Percentiles rank a stretch among this genome's conserved stretches.
Evolutionary conservation across 2,329 filamentous ascomycete genomes (phyloP).

Genomic region (Calonectria naviculata): DNA sequence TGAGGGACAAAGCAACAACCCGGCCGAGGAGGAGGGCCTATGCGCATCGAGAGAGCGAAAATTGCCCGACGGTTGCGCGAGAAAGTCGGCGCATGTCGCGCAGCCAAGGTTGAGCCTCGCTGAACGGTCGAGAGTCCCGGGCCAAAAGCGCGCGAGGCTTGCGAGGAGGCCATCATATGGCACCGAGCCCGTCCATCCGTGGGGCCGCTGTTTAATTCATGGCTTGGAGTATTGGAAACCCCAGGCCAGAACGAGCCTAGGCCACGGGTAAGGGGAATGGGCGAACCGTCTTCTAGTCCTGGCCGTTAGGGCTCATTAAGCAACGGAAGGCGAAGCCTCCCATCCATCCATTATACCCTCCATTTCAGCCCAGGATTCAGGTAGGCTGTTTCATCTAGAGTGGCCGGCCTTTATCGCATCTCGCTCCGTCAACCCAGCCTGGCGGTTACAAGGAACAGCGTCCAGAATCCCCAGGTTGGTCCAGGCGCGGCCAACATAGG

Average conservation of each 20-base stretch:
- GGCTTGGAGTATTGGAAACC: background rate
- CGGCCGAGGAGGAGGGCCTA: background rate
- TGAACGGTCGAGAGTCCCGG: background rate
- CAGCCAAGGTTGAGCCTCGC: background rate
- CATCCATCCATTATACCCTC: slow-evolving; percentile 10
- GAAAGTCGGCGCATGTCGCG: background rate
- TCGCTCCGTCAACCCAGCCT: background rate
- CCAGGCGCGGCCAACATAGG: slow-evolving; percentile 11
- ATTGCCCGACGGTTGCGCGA: slow-evolving; percentile 3
- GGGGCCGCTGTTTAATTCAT: background rate
- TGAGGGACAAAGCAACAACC: background rate
- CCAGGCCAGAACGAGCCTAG: slow-evolving; percentile 13
- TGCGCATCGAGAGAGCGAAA: background rate
- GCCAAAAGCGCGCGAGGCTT: background rate
- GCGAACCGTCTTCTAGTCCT: background rate
- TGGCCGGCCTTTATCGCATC: slow-evolving; percentile 2
- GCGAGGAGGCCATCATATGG: background rate
- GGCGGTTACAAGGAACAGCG: background rate
- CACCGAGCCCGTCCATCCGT: slow-evolving; percentile 13
- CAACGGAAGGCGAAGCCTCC: background rate
- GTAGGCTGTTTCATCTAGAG: background rate
- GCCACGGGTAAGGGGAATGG: slow-evolving; percentile 17
- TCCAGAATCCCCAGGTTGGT: background rate
- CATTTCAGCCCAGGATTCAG: slow-evolving; percentile 16
- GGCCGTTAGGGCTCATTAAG: background rate